Conservation (phyloP, 2,329 filamentous ascomycete species). For the Phialophora tarda region DNA sequence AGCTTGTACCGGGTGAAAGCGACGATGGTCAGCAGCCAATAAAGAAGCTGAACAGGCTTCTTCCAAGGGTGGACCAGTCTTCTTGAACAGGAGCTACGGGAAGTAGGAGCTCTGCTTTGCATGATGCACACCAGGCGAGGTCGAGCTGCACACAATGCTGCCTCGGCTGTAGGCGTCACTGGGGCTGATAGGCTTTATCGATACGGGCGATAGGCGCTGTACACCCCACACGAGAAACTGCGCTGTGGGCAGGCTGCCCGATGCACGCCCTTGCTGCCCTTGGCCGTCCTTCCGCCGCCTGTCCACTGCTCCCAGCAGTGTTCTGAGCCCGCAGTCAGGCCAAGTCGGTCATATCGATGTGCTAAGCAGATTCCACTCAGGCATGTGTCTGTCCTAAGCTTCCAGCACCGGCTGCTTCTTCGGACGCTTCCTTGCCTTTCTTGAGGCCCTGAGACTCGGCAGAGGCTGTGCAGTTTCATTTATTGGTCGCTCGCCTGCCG, state of each 20-base stretch:
- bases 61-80: neutral
- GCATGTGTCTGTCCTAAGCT: neutral
- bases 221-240: neutral
- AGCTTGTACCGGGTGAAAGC: constrained; percentile 1
- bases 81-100: neutral
- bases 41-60: constrained; percentile 11
- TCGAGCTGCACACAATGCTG: constrained; percentile 2
- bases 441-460: constrained; percentile 9
- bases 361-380: neutral
- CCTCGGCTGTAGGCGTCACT: neutral
- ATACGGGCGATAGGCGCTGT: neutral
- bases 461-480: constrained; percentile 15
- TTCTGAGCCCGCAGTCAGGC: neutral
- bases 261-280: neutral
- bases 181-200: neutral
- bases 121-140: constrained; percentile 12
- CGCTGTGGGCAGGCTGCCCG: neutral
- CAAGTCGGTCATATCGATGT: neutral
- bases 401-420: neutral
- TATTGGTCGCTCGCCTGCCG: constrained; percentile 17
- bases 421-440: neutral
- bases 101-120: neutral
- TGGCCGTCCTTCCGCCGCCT: neutral
- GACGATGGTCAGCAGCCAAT: constrained; percentile 22
- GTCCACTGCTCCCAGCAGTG: neutral